Evolutionary conservation across 345 rosid genomes (phyloP).

Genomic region (Eucalyptus melliodora): DNA sequence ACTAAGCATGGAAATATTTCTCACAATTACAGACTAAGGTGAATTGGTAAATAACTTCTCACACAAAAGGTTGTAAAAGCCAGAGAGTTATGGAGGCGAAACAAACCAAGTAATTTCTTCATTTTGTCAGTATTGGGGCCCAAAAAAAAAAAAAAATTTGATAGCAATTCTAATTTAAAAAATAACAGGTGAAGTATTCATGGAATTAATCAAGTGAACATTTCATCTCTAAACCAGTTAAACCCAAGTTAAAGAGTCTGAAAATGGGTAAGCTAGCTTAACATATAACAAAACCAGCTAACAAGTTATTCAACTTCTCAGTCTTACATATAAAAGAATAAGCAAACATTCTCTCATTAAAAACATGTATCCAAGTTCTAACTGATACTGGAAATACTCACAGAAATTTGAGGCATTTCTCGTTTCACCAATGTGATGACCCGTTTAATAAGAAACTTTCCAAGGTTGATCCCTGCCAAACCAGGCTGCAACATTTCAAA

Average conservation of each 20-base stretch:
- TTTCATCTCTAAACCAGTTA: not conserved
- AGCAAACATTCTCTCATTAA: not conserved
- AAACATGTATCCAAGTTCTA: not conserved
- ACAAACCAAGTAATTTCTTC: not conserved
- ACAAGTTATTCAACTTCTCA: not conserved
- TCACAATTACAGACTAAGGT: not conserved
- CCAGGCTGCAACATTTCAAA: constrained; percentile 67
- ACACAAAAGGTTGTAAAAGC: not conserved
- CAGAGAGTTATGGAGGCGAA: not conserved
- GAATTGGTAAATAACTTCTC: not conserved
- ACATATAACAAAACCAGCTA: not conserved
- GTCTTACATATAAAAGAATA: not conserved
- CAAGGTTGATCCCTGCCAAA: constrained; percentile 92
- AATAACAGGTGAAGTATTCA: not conserved
- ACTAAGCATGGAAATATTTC: not conserved
- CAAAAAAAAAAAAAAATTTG: not conserved
- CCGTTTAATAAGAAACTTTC: constrained; percentile 90
- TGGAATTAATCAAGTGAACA: not conserved
- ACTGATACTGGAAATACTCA: constrained; percentile 27
- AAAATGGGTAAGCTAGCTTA: not conserved
- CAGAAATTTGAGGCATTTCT: constrained; percentile 84
- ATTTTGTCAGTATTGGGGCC: not conserved
- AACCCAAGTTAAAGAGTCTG: not conserved
- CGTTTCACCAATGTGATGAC: constrained; percentile 74
- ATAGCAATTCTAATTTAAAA: not conserved